Conservation (phyloP, 805 yeast species). For the Sugiyamaella floridensis region DNA sequence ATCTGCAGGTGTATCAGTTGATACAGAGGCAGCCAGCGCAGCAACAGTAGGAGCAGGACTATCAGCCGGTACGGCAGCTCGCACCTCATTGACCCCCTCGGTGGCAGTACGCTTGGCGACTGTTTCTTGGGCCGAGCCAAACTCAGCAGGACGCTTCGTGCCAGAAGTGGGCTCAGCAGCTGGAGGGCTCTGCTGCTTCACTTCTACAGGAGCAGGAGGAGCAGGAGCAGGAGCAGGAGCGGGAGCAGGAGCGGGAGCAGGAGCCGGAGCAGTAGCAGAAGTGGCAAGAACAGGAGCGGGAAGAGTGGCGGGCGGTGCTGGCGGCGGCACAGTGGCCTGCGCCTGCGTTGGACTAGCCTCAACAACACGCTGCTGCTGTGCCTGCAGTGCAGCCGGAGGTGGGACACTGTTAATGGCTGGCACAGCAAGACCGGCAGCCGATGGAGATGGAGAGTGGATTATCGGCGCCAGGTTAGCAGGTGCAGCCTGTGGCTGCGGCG, state of each 20-base stretch:
- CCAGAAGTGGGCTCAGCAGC: background rate
- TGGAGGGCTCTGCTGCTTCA: background rate
- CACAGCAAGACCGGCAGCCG: background rate
- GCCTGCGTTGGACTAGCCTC: background rate
- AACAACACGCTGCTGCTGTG: background rate
- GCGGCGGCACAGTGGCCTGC: background rate
- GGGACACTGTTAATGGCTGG: constrained; percentile 3
- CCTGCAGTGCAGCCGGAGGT: constrained; percentile 4
- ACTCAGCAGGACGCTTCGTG: background rate
- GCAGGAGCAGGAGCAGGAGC: constrained; percentile 3
- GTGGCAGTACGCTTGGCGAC: background rate
- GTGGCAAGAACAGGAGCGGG: no score
- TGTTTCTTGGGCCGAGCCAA: background rate
- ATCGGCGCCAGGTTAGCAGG: constrained; percentile 4
- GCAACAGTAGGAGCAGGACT: background rate
- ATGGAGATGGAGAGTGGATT: background rate
- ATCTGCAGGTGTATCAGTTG: no score
- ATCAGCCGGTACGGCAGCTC: background rate
- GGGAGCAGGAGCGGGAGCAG: constrained; percentile 4
- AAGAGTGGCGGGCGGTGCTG: background rate
- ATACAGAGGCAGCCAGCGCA: background rate
- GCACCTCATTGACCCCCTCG: background rate
- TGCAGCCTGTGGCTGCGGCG: background rate
- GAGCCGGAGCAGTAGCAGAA: constrained; percentile 4
- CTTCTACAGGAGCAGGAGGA: constrained; percentile 7